phyloP scores from a whole-genome alignment of 1,139 yeast species.

The Magnusiomyces tetraspermus region DNA sequence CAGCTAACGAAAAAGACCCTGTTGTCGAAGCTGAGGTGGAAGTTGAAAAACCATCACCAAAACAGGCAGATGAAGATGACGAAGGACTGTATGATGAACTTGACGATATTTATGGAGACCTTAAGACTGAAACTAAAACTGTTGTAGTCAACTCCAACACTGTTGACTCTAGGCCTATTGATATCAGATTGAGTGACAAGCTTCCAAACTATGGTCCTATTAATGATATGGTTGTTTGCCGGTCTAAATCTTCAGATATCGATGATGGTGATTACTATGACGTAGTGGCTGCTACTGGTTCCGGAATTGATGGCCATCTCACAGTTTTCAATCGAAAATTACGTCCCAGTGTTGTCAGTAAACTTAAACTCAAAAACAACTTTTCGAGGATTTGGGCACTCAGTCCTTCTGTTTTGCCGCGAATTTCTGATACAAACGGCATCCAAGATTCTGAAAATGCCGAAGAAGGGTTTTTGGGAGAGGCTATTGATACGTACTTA shows the following conservation, averaged over 20 bases:
- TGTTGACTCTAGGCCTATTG: constrained; percentile 12
- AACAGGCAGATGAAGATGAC: constrained; percentile 28
- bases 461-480: constrained; percentile 20
- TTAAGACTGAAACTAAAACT: constrained; percentile 26
- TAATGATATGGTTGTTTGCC: constrained; percentile 58
- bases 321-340: constrained; percentile 62
- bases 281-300: constrained; percentile 63
- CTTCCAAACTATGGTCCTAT: constrained; percentile 68
- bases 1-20: constrained; percentile 11
- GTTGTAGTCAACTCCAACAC: not conserved
- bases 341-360: constrained; percentile 64
- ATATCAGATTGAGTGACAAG: constrained; percentile 38
- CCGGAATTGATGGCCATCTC: constrained; percentile 45
- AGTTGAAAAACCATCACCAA: constrained; percentile 17
- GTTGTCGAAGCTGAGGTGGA: constrained; percentile 10
- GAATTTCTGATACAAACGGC: not conserved
- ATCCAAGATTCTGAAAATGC: not conserved
- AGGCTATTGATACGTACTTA: constrained; percentile 42
- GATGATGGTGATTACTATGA: constrained; percentile 57
- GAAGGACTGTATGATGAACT: constrained; percentile 30
- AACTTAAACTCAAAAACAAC: constrained; percentile 50
- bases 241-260: constrained; percentile 33
- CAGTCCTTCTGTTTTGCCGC: constrained; percentile 18
- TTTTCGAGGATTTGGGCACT: constrained; percentile 30
- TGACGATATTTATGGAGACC: constrained; percentile 34